These are phyloP conservation scores for Podosphaera xanthii DNA, from an alignment of 2,329 filamentous ascomycete species.

Conservation along the genomic window DNA sequence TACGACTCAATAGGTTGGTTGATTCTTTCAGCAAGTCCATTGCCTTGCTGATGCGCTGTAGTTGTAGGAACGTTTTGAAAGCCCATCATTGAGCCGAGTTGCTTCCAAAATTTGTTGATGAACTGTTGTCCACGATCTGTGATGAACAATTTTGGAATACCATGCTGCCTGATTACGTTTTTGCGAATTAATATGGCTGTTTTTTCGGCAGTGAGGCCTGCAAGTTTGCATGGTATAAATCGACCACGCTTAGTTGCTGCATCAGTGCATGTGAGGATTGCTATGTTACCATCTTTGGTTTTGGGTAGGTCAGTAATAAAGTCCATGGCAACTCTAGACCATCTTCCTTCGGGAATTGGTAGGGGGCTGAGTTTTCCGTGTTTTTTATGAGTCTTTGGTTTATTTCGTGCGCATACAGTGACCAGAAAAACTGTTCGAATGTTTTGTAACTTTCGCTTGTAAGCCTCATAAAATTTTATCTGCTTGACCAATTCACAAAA, in stretches of 20 bases:
- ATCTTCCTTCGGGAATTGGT: not conserved
- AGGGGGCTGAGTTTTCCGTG: not conserved
- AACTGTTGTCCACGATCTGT: not conserved
- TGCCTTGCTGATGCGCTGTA: not conserved
- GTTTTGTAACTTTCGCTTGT: too few species aligned
- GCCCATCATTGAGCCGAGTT: not conserved
- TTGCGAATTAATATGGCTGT: not conserved
- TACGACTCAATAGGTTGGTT: conserved; percentile 2
- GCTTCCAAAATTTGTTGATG: not conserved
- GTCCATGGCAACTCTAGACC: not conserved
- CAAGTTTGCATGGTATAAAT: not conserved
- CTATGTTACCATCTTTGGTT: not conserved
- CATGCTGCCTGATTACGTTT: not conserved
- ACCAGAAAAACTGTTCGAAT: too few species aligned
- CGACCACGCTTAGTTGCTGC: not conserved
- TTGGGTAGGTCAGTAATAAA: not conserved
- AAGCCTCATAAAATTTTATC: too few species aligned
- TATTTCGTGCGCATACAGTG: not conserved
- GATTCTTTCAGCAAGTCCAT: not conserved
- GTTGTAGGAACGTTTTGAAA: not conserved
- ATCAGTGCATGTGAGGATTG: not conserved
- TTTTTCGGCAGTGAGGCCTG: not conserved
- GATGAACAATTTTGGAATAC: conserved; percentile 1
- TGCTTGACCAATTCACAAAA: too few species aligned
- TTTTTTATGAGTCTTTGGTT: not conserved